Base-by-base conservation (phyloP, 768 basidiomycete species). In the Cyathus striatus region DNA sequence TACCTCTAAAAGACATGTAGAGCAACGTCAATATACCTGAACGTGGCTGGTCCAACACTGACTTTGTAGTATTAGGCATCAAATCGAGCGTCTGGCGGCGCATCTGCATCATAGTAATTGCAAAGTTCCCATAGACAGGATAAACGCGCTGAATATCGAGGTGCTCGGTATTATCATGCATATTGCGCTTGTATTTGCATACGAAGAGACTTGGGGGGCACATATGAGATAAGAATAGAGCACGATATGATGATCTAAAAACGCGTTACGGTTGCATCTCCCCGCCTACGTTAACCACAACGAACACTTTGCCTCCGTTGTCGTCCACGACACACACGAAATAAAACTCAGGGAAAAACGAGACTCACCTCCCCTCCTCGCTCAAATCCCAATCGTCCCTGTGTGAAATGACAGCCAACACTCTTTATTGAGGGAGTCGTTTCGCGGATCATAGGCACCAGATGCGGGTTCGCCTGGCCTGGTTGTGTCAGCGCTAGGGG, bases 321-420 rank as follows among this genome's bases (percentile, higher is more conserved):
- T n/a, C n/a, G n/a, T n/a, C n/a, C n/a, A n/a, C n/a, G n/a, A n/a
- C n/a, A n/a, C n/a, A n/a, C n/a, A n/a, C n/a, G n/a, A n/a, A 41
- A 40, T 5, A 9, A 10, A 38, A 13, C 38, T 27, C 6, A 30
- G 13, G 25, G 30, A 18, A 34, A 2, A 18, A 14, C 4, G 17
- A n/a, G n/a, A 59, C 69, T 32, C 43, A 79, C 79, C 78, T 69
- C 48, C 75, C 81, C 54, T 80, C 69, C 48, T 81, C 79, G n/a
- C 60, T 60, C 16, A 63, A 58, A 39, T 62, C 60, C 51, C 60
- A 59, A 40, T 64, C 57, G 49, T 68, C 62, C 45, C 60, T 69
- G 47, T 79, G 81, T 1, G 69, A 62, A 17, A 83, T 60, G 13
- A 82, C 64, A 6, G 73, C 78, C 35, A 80, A 62, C 43, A 77